Percentiles rank a stretch among this genome's conserved stretches.
Conservation (phyloP, 805 yeast species). For the Jamesozyma lodderae region DNA sequence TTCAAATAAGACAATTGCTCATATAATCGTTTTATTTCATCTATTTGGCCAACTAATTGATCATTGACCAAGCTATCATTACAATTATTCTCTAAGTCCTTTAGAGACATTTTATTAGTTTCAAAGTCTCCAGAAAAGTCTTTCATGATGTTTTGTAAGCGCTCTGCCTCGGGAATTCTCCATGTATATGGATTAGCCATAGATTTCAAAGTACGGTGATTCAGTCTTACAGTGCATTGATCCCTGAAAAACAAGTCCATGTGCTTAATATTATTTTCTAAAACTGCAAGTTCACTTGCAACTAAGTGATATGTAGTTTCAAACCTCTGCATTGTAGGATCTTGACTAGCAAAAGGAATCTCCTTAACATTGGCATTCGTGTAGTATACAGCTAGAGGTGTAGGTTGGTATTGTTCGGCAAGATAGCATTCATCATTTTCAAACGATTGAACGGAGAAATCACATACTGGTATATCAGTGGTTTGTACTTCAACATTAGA, state of each 20-base stretch:
- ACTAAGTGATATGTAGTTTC: constrained; percentile 22
- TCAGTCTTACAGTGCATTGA: constrained; percentile 22
- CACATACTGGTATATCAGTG: constrained; percentile 3
- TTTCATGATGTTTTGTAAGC: constrained; percentile 9
- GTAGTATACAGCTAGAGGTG: constrained; percentile 13
- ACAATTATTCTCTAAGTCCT: constrained; percentile 2
- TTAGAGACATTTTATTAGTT: neutral
- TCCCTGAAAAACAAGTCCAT: constrained; percentile 28
- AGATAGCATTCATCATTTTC: constrained; percentile 29
- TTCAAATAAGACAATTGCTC: constrained; percentile 8
- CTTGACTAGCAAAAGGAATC: constrained; percentile 8
- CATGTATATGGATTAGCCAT: constrained; percentile 29
- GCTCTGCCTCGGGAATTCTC: constrained; percentile 30
- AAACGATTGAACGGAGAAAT: constrained; percentile 21
- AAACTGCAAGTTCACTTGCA: constrained; percentile 28
- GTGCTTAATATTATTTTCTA: constrained; percentile 26
- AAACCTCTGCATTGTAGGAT: constrained; percentile 15
- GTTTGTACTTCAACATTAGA: constrained; percentile 4
- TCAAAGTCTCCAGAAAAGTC: neutral
- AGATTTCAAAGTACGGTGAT: constrained; percentile 22
- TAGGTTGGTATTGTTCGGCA: constrained; percentile 20
- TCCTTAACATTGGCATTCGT: constrained; percentile 15
- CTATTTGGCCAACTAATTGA: neutral
- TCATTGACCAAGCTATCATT: neutral
- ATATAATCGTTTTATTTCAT: constrained; percentile 5